Percentiles rank a stretch among this genome's conserved stretches.
phyloP scores from a whole-genome alignment of 2,329 filamentous ascomycete species.

The Nemania bipapillata region DNA sequence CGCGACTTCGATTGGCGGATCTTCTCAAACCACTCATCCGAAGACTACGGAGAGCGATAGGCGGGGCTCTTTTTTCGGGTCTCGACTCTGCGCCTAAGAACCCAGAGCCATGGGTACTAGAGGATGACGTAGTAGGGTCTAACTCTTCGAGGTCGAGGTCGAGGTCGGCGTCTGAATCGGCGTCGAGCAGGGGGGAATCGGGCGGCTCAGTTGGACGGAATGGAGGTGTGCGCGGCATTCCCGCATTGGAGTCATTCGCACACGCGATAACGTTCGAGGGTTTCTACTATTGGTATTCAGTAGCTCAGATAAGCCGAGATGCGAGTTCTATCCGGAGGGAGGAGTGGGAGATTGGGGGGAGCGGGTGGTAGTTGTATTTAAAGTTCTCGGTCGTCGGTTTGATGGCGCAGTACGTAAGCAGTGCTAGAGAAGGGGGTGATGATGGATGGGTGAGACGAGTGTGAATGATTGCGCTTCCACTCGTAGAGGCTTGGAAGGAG shows the following conservation, averaged over 20 bases:
- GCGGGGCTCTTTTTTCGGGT: constrained; percentile 60
- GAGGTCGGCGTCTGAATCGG: constrained; percentile 81
- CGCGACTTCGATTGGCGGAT: constrained; percentile 63
- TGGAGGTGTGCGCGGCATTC: constrained; percentile 66
- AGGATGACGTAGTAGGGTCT: constrained; percentile 66
- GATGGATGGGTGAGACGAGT: neutral
- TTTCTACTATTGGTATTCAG: neutral
- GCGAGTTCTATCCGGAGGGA: neutral
- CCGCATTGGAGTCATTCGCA: constrained; percentile 57
- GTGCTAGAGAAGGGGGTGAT: neutral
- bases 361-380: neutral
- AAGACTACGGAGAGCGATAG: constrained; percentile 77
- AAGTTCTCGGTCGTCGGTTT: neutral
- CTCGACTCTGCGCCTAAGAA: constrained; percentile 63
- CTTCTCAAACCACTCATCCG: constrained; percentile 73
- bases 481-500: neutral
- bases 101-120: constrained; percentile 52
- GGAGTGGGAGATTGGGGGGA: neutral
- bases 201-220: constrained; percentile 69
- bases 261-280: constrained; percentile 31
- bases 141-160: constrained; percentile 84
- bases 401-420: neutral
- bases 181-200: constrained; percentile 73
- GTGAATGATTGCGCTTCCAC: neutral
- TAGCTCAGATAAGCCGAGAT: neutral